Base-by-base conservation (phyloP, 805 yeast species). In the Suhomyces sp. region DNA sequence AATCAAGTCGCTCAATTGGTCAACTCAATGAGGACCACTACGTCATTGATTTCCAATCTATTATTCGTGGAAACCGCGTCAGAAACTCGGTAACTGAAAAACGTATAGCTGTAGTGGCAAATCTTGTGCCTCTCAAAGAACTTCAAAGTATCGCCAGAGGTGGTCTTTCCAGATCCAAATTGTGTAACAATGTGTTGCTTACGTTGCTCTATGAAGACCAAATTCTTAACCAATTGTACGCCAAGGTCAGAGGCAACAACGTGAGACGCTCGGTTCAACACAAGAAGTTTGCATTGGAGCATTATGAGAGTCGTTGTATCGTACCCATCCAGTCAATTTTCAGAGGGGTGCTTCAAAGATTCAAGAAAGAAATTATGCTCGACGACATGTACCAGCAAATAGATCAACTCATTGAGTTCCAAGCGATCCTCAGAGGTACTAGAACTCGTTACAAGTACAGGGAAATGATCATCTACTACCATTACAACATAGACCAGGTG, bases 301-400 rank as follows among this genome's bases (percentile, higher is more conserved):
- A 53, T 10, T 49, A 53, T 24, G 68, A 60, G 27, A 17, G 46
- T 3, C 39, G 43, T 1, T 60, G 72, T 2, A 60, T 83, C 1
- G 60, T 76, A 2, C 62, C 65, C 1, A 54, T 87, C 2, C 94
- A 89, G 65, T 77, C 88, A 0, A 57, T 69, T 5, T 71, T 85
- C 50, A 77, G 91, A 57, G 96, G 93, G 24, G 80, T 85, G 5
- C 69, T 85, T 24, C 67, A 77, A 0, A 72, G 96, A 54, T 85
- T 83, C 60, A 68, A 76, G 3, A 62, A 71, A 41, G 93, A 86
- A 49, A 59, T 81, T 31, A 69, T 76, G 19, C 65, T 77, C 45
- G 87, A 84, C 55, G 82, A 81, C 52, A 51, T 83, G 6, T 82
- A 83, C 56, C 73, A 68, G 15, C 69, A 77, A 44, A 60, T 76